Conservation (phyloP, 345 rosid species). For the Ailanthus altissimus region DNA sequence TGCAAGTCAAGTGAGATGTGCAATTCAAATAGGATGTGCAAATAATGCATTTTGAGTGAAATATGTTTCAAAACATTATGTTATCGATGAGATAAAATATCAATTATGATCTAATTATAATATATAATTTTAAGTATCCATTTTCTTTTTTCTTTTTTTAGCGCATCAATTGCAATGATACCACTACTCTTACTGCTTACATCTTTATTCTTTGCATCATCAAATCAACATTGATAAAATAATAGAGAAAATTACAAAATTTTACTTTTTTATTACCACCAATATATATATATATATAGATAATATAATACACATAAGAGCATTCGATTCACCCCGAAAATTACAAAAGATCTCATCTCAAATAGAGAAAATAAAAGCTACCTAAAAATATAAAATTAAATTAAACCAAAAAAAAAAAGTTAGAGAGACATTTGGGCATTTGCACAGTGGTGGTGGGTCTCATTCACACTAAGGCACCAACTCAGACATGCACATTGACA, state of each 20-base stretch:
- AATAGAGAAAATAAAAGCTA: not conserved
- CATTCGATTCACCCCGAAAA: conserved; percentile 25
- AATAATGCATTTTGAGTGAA: too few relatives aligned
- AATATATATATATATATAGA: not conserved
- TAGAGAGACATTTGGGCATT: not conserved
- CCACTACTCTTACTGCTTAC: too few relatives aligned
- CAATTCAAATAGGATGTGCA: too few relatives aligned
- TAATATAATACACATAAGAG: conserved; percentile 23
- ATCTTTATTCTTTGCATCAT: not conserved
- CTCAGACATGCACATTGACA: conserved; percentile 32
- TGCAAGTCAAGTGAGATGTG: too few relatives aligned
- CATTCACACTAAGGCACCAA: conserved; percentile 16
- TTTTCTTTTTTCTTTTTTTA: too few relatives aligned
- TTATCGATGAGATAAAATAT: too few relatives aligned
- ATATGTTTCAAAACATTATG: too few relatives aligned
- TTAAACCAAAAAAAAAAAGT: not conserved
- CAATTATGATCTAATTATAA: too few relatives aligned
- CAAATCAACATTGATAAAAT: not conserved
- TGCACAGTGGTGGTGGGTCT: conserved; percentile 44
- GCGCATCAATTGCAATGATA: too few relatives aligned
- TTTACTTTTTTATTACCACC: conserved; percentile 9
- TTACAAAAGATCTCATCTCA: conserved; percentile 22
- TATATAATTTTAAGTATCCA: too few relatives aligned
- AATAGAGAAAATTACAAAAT: not conserved
- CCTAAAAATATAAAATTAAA: conserved; percentile 10